Conservation (phyloP, 768 basidiomycete species). For the Dacryopinax spathularia region DNA sequence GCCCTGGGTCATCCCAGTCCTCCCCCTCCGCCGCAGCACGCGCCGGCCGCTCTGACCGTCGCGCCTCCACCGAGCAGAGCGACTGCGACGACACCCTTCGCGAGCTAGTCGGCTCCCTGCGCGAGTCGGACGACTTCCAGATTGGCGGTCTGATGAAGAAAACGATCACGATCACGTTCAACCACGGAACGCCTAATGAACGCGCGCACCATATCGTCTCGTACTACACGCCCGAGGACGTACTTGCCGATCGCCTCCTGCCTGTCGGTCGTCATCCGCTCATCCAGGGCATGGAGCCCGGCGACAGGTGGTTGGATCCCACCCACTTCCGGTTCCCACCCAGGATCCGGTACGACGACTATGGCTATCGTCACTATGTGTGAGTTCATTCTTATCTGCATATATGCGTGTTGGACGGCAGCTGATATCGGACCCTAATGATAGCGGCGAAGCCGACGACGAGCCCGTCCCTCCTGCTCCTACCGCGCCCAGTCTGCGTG, state of each 20-base stretch:
- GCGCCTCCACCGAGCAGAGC: background rate
- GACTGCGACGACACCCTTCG: conserved; percentile 16
- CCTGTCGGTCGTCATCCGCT: background rate
- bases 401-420: background rate
- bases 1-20: background rate
- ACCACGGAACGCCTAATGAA: conserved; percentile 26
- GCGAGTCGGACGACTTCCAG: conserved; percentile 49
- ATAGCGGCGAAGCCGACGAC: background rate
- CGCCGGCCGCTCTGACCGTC: background rate
- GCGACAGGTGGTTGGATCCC: conserved; percentile 74
- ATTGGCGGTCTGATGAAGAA: conserved; percentile 70
- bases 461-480: background rate
- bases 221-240: conserved; percentile 71
- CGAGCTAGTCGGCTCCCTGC: conserved; percentile 40
- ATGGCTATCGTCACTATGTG: conserved; percentile 65
- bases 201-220: conserved; percentile 72
- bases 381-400: background rate
- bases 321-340: conserved; percentile 86
- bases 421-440: background rate
- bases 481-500: background rate
- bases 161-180: conserved; percentile 76
- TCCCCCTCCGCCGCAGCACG: background rate
- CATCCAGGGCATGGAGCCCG: conserved; percentile 45
- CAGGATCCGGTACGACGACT: conserved; percentile 69
- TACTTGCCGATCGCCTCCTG: conserved; percentile 46